Evolutionary conservation across 2,329 filamentous ascomycete species (phyloP), one percentile per base, ranked within the genome.

Genomic region (Zymoseptoria tritici): DNA sequence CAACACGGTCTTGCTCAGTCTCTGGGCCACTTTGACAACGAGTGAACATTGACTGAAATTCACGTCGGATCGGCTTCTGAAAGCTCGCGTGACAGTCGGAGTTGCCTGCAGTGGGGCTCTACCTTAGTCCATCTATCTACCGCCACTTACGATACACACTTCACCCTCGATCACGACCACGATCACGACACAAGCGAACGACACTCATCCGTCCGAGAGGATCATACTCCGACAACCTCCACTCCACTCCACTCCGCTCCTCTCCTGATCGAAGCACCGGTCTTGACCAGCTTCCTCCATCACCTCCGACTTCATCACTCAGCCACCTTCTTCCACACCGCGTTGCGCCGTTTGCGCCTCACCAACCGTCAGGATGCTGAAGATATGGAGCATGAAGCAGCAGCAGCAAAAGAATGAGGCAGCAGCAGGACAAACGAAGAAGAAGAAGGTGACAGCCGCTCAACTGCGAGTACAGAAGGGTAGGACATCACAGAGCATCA

Each of bases 361-460:
- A 46, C 36, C 52, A 9, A 60, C 63, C 66, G 64, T 22, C 75
- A 92, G 80, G 73, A 97, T 97, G 94, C 83, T 97, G 82, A 97
- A 97, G 81, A 97, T 97, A 81, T 97, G 93, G 94, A 96, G 91
- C 71, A 96, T 97, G 93, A 77, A 72, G 77, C 94, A 97, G 79
- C 90, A 97, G 81, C 91, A 97, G 81, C 91, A 96, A 79, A 90
- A 95, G 78, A 92, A 90, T 71, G 90, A 92, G 67, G 90, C 92
- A 71, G 91, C 90, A 60, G 87, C 85, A 52, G 84, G 86, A 20
- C 66, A 65, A 16, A 84, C 86, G 57, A 96, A 91, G 81, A 97
- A 97, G 84, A 97, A 97, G 85, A 97, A 97, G 82, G 92, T 99
- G 66, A 97, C 94, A 21, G 91, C 94, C 19, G 94, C 94, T 57